A percentile compares a stretch with the other conserved stretches of the same genome.
phyloP scores from a whole-genome alignment of 2,329 filamentous ascomycete genomes.

The Colletotrichum sp. region DNA sequence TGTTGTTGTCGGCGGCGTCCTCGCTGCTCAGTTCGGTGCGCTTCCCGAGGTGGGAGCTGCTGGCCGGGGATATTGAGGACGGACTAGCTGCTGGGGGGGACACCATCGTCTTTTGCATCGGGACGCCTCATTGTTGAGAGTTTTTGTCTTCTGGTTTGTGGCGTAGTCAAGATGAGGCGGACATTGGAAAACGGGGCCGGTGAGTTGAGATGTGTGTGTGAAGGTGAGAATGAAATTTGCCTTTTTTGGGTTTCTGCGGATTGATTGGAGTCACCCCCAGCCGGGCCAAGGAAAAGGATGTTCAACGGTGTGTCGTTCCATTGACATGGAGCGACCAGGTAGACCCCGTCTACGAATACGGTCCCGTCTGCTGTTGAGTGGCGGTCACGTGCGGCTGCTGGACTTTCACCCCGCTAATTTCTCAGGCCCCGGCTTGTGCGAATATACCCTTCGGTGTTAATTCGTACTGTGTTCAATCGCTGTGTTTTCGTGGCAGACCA shows the following conservation, averaged over 20 bases:
- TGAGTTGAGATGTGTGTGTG: neutral
- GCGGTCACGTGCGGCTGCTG: neutral
- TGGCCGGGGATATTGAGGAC: slow-evolving; percentile 14
- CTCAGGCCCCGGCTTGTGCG: neutral
- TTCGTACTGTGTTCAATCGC: neutral
- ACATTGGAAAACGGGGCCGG: neutral
- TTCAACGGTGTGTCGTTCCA: neutral
- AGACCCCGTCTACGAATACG: neutral
- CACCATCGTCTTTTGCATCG: slow-evolving; percentile 17
- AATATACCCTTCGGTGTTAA: neutral
- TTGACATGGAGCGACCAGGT: neutral
- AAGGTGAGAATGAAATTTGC: neutral
- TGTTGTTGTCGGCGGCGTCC: neutral
- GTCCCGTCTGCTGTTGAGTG: neutral
- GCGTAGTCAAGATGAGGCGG: neutral
- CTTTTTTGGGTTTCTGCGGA: neutral
- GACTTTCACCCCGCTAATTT: neutral
- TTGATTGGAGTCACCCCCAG: neutral
- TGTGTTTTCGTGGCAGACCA: neutral
- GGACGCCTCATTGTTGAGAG: slow-evolving; percentile 15
- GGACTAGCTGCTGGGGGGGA: slow-evolving; percentile 20
- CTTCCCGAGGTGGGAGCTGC: slow-evolving; percentile 19
- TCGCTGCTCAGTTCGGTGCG: neutral
- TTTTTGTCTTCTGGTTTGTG: neutral
- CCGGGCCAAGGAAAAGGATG: neutral